Percentiles rank a stretch among this genome's conserved stretches.
Conservation (phyloP, 805 yeast genomes). For the Candida chauliodis region DNA sequence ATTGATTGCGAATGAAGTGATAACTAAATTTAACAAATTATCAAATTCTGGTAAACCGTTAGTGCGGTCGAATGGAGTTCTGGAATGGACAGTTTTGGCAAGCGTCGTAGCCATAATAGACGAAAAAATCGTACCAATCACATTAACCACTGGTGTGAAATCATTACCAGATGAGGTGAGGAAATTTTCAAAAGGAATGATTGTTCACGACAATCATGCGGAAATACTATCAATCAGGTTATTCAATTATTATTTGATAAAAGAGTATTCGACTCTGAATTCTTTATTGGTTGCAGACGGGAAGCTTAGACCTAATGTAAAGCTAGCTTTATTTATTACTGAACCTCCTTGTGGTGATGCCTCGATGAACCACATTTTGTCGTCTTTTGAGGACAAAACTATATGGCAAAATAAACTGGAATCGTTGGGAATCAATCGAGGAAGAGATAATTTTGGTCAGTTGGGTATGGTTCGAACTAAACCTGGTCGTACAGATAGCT, state of each 20-base stretch:
- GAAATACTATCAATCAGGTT: constrained; percentile 73
- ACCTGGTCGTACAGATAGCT: constrained; percentile 86
- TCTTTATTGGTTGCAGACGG: constrained; percentile 22
- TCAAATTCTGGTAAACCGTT: constrained; percentile 54
- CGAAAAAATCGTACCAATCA: constrained; percentile 32
- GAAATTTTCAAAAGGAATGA: constrained; percentile 46
- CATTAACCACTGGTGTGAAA: constrained; percentile 81
- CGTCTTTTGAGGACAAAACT: constrained; percentile 12
- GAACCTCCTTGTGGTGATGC: constrained; percentile 93
- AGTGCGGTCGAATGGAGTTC: constrained; percentile 55
- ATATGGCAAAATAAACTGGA: constrained; percentile 19
- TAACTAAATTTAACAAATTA: constrained; percentile 26
- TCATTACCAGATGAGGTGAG: constrained; percentile 56
- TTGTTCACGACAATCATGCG: constrained; percentile 89
- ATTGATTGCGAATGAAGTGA: constrained; percentile 23
- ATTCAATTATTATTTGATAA: constrained; percentile 58
- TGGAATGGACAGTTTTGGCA: constrained; percentile 84
- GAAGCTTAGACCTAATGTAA: constrained; percentile 30
- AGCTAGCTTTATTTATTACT: constrained; percentile 60
- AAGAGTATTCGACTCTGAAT: constrained; percentile 35
- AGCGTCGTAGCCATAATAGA: constrained; percentile 51
- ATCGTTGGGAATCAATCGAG: constrained; percentile 38
- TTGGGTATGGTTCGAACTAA: constrained; percentile 80
- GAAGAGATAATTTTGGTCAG: constrained; percentile 54
- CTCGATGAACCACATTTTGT: constrained; percentile 47